Base-by-base conservation (phyloP, 257 asterid genomes). In the Scutellaria baicalensis region DNA sequence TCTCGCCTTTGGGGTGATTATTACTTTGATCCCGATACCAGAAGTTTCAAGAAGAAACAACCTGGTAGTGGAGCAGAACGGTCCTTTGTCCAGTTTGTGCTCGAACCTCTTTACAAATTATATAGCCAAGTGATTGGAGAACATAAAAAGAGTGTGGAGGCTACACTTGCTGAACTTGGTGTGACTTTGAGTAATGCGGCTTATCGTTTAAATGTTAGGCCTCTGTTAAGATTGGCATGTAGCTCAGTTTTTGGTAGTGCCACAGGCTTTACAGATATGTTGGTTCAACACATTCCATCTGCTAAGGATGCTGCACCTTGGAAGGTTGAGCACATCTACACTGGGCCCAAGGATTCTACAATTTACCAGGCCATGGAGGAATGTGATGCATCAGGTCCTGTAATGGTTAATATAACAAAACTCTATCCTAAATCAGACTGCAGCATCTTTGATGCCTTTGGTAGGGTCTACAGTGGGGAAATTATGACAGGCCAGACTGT, bases 121-220 rank as follows among this genome's bases (percentile, higher is more conserved):
- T 94, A 94, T 59, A 91, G 99, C 77, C 97, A 94, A 85, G 99
- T 91, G 74, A 81, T 94, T 67, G 97, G 99, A 70, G 99, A 94
- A 76, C 99, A 94, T 67, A 94, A 94, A 76, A 94, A 94, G 84
- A 89, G 96, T 59, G 99, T 91, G 79, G 99, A 94, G 81, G 86
- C 89, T 64, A 91, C 96, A 59, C 92, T 94, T 52, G 84, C 88
- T 5, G 96, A 93, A 70, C 95, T 91, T 56, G 99, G 96, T 49
- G 99, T 91, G 82, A 94, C 96, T 48, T 78, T 94, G 73, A 89
- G 96, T 81, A 94, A 94, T 77, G 96, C 96, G n/a, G 95, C 97
- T 55, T 94, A 94, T 68, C 86, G 92, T 47, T 75, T 89, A 74
- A 94, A 94, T 75, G 99, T 94, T 38, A 87, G 89, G 84, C 99